Percentiles rank a stretch among this genome's conserved stretches.
Conservation (phyloP, 768 basidiomycete species). For the Suillus alpinus region DNA sequence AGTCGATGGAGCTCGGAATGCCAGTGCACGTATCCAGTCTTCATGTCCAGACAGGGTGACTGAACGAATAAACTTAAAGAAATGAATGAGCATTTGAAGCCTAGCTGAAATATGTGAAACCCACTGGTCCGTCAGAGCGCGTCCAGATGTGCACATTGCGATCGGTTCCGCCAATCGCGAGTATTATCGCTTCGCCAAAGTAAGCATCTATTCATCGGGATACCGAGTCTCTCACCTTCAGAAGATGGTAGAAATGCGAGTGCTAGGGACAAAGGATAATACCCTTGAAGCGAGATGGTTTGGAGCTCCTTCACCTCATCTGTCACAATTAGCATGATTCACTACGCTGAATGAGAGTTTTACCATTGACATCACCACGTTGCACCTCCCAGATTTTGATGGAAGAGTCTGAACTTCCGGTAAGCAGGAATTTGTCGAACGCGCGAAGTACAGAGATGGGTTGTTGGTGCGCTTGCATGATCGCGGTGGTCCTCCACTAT, state of each 20-base stretch:
- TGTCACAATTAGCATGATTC: constrained; percentile 18
- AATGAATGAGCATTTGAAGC: background rate
- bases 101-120: constrained; percentile 15
- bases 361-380: constrained; percentile 29
- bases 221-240: constrained; percentile 43
- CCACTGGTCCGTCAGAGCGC: constrained; percentile 54
- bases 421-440: constrained; percentile 51
- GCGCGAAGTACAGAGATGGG: constrained; percentile 69
- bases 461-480: constrained; percentile 59
- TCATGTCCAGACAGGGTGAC: constrained; percentile 79
- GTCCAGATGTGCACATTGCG: constrained; percentile 76
- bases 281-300: constrained; percentile 59
- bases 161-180: constrained; percentile 88
- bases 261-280: constrained; percentile 72
- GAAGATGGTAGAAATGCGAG: constrained; percentile 64
- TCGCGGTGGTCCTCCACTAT: constrained; percentile 56
- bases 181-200: constrained; percentile 47
- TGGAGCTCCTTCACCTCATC: constrained; percentile 49
- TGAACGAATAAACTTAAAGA: constrained; percentile 54
- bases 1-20: constrained; percentile 45
- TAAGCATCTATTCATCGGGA: background rate
- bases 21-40: constrained; percentile 89
- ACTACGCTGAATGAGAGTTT: background rate
- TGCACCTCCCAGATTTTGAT: constrained; percentile 71
- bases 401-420: constrained; percentile 79